Evolutionary conservation across 2,329 filamentous ascomycete species (phyloP).

Genomic region (Tympanopsis confertula): DNA sequence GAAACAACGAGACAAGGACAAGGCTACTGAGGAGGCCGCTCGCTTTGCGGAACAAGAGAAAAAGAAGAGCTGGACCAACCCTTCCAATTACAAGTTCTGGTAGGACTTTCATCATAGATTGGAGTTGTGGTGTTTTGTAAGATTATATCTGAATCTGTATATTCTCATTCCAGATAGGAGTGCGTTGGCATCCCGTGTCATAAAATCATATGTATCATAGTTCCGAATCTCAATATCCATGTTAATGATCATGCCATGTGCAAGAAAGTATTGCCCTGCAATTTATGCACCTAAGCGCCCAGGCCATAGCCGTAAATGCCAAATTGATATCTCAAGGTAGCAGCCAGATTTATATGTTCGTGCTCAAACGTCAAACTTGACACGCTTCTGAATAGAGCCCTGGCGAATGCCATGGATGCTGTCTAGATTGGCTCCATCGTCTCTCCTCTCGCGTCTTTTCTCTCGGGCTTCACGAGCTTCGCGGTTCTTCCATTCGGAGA

Average conservation of each 20-base stretch:
- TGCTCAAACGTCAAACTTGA: constrained; percentile 22
- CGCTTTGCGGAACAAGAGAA: constrained; percentile 21
- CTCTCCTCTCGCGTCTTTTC: constrained; percentile 37
- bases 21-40: constrained; percentile 8
- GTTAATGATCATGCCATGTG: too few relatives aligned
- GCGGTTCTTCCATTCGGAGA: constrained; percentile 44
- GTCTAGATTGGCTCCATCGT: too few relatives aligned
- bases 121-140: constrained; percentile 21
- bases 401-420: constrained; percentile 8
- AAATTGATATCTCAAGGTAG: too few relatives aligned
- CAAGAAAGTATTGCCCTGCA: too few relatives aligned
- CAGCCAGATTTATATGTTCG: too few relatives aligned
- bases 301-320: too few relatives aligned
- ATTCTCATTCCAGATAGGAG: too few relatives aligned
- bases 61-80: constrained; percentile 27
- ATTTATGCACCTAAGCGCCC: too few relatives aligned
- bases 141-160: too few relatives aligned
- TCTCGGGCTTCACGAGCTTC: constrained; percentile 47
- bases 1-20: constrained; percentile 30
- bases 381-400: constrained; percentile 20
- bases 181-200: too few relatives aligned
- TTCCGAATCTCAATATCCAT: too few relatives aligned
- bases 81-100: constrained; percentile 32
- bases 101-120: constrained; percentile 12
- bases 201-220: too few relatives aligned